These are phyloP conservation scores for Russula griseocarnosa DNA, from an alignment of 768 basidiomycete genomes.

Conservation along the genomic window DNA sequence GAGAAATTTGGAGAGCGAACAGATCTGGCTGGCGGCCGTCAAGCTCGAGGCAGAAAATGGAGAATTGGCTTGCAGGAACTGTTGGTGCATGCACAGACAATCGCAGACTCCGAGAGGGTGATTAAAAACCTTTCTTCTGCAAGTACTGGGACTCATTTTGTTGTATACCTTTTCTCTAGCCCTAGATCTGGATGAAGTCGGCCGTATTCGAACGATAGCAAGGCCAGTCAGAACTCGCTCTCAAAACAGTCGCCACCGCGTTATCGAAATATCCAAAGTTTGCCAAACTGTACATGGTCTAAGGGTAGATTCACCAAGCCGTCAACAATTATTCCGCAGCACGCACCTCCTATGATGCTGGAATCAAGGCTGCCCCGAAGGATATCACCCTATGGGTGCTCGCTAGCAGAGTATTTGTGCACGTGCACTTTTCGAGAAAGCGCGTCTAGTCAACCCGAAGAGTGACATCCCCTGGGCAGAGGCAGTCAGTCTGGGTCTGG, in stretches of 20 bases:
- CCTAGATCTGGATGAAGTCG: slow-evolving; percentile 99
- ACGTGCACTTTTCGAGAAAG: slow-evolving; percentile 85
- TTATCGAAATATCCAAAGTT: slow-evolving; percentile 83
- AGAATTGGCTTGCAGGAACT: slow-evolving; percentile 77
- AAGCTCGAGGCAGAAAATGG: slow-evolving; percentile 97
- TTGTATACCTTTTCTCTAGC: background rate
- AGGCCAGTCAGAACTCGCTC: slow-evolving; percentile 64
- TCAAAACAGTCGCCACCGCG: slow-evolving; percentile 70
- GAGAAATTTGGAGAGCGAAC: slow-evolving; percentile 94
- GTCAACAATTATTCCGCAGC: slow-evolving; percentile 59
- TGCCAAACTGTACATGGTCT: slow-evolving; percentile 94
- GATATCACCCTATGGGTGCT: slow-evolving; percentile 86
- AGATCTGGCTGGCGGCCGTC: slow-evolving; percentile 96
- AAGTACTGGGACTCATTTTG: background rate
- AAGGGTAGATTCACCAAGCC: slow-evolving; percentile 83
- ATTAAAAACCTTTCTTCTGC: too few relatives aligned
- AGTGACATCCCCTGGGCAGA: slow-evolving; percentile 90
- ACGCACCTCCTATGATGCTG: slow-evolving; percentile 75
- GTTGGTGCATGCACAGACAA: slow-evolving; percentile 80
- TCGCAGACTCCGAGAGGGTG: slow-evolving; percentile 89
- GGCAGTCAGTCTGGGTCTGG: slow-evolving; percentile 82
- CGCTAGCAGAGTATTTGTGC: slow-evolving; percentile 90
- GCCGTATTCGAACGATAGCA: slow-evolving; percentile 93
- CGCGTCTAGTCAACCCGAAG: slow-evolving; percentile 77
- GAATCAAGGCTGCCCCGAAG: slow-evolving; percentile 82